These are phyloP conservation scores for Cladosporium sp. DNA, from an alignment of 2,329 filamentous ascomycete genomes.

Conservation along the genomic window DNA sequence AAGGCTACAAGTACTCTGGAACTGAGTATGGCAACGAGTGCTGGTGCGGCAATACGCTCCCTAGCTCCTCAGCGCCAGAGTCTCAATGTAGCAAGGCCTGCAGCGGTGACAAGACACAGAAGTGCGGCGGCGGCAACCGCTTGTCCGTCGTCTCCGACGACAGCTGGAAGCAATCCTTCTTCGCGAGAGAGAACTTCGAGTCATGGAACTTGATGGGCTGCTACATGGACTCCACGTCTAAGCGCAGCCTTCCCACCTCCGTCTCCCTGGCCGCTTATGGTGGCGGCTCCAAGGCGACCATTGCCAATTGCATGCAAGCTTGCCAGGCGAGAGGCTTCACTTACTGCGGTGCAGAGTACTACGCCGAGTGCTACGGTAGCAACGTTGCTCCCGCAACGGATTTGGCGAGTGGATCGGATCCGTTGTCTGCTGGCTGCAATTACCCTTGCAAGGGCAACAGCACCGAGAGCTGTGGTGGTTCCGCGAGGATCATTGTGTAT, in stretches of 20 bases:
- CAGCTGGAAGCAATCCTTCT: slow-evolving; percentile 24
- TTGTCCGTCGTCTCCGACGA: slow-evolving; percentile 23
- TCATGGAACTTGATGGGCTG: slow-evolving; percentile 25
- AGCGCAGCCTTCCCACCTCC: slow-evolving; percentile 18
- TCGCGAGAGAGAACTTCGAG: slow-evolving; percentile 18
- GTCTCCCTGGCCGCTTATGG: slow-evolving; percentile 20
- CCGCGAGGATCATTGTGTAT: slow-evolving; percentile 24
- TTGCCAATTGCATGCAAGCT: slow-evolving; percentile 26
- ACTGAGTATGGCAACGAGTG: slow-evolving; percentile 33
- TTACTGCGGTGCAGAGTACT: slow-evolving; percentile 29
- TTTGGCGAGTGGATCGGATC: slow-evolving; percentile 17
- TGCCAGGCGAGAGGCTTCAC: slow-evolving; percentile 21
- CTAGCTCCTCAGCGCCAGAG: slow-evolving; percentile 2
- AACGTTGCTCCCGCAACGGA: slow-evolving; percentile 15
- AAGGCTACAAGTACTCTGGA: slow-evolving; percentile 28
- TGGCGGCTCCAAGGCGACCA: slow-evolving; percentile 22
- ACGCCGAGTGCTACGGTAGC: slow-evolving; percentile 24
- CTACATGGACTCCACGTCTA: slow-evolving; percentile 22
- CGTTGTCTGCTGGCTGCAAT: slow-evolving; percentile 24
- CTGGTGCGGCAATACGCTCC: slow-evolving; percentile 27
- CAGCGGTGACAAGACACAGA: slow-evolving; percentile 25
- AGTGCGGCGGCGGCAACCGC: slow-evolving; percentile 27
- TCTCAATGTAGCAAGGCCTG: slow-evolving; percentile 26
- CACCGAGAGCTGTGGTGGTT: slow-evolving; percentile 30
- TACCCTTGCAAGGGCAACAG: slow-evolving; percentile 27